Evolutionary conservation across 2,329 filamentous ascomycete genomes (phyloP), one percentile per base, ranked within the genome.

Genomic region (Fusarium sp.): DNA sequence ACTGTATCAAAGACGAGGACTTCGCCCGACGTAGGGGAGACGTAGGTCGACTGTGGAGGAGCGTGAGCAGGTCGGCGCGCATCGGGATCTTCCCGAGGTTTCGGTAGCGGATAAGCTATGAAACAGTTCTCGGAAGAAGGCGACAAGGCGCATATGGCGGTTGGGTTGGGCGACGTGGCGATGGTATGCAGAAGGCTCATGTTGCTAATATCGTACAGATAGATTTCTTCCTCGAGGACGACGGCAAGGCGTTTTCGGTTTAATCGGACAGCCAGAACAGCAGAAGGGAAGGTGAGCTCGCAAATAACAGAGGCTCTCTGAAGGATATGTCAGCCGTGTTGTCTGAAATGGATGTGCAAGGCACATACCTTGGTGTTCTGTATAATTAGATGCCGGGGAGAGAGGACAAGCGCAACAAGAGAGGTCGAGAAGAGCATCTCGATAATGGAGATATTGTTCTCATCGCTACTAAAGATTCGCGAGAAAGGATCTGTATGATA

Each of bases 371-470:
- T 98, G 38, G 97, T 99, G 83, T 99, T 99, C 80, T 97, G 95
- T 80, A 99, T 98, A 76, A 97, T 94, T 64, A 99, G 87, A 69
- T 97, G 93, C 65, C 97, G 90, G 6, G 97, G 97, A 22, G 97
- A 98, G 47, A 98, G 88, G 72, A 98, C 95, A 64, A 98, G 89
- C 63, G 97, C 97, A 66, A 99, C 96, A 38, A 99, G 90, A 3
- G 97, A 98, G 35, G 97, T 98, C 35, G 96, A 98, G 84, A 99
- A 99, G 74, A 99, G 91, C 95, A 98, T 98, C 86, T 99, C 97
- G 79, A 98, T 93, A 75, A 98, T 95, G 56, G 95, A 94, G 64
- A 99, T 96, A 83, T 98, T 97, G 69, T 94, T 95, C 81, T 98
- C 95, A 81, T 96, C 94, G 80, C 94, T 97, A 82, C 95, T 96